Percentiles rank a stretch among this genome's conserved stretches.
Evolutionary conservation across 306 rosid genomes (phyloP).

Genomic region (Ziziphus jujuba): DNA sequence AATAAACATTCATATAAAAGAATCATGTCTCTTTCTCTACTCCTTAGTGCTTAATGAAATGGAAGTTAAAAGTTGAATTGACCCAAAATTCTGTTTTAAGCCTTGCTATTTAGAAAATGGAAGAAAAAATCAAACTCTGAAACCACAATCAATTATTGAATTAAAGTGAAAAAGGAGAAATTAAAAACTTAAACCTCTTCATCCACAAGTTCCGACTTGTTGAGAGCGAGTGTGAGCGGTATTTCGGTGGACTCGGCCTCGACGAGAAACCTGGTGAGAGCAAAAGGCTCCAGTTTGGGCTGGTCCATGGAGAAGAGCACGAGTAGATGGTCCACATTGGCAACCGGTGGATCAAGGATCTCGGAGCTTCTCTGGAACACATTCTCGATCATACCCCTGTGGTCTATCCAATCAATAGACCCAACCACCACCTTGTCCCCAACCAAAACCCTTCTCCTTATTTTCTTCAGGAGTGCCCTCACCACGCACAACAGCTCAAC

Average conservation of each 20-base stretch:
- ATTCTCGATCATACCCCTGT: constrained; percentile 85
- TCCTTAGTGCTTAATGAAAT: too few species aligned
- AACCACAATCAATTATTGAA: not conserved
- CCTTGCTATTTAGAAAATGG: too few species aligned
- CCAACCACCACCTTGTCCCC: constrained; percentile 92
- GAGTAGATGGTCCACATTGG: constrained; percentile 81
- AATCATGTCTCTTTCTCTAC: not conserved
- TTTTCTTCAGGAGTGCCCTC: constrained; percentile 84
- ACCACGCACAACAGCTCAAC: constrained; percentile 83
- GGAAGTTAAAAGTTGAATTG: too few species aligned
- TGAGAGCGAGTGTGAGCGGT: constrained; percentile 77
- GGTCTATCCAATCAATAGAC: constrained; percentile 87
- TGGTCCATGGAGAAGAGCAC: constrained; percentile 81
- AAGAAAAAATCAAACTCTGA: not conserved
- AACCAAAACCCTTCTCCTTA: constrained; percentile 82
- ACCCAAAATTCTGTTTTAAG: too few species aligned
- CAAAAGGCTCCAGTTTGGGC: constrained; percentile 70
- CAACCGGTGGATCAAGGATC: constrained; percentile 91
- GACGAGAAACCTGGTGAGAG: constrained; percentile 71
- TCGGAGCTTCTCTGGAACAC: constrained; percentile 69
- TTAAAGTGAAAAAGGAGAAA: not conserved
- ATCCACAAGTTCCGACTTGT: constrained; percentile 78
- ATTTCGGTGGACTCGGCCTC: constrained; percentile 86
- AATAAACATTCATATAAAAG: too few species aligned
- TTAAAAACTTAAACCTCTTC: constrained; percentile 53